Evolutionary conservation across 257 asterid genomes (phyloP), one percentile per base, ranked within the genome.

Genomic region (Craterostigma plantagineum): DNA sequence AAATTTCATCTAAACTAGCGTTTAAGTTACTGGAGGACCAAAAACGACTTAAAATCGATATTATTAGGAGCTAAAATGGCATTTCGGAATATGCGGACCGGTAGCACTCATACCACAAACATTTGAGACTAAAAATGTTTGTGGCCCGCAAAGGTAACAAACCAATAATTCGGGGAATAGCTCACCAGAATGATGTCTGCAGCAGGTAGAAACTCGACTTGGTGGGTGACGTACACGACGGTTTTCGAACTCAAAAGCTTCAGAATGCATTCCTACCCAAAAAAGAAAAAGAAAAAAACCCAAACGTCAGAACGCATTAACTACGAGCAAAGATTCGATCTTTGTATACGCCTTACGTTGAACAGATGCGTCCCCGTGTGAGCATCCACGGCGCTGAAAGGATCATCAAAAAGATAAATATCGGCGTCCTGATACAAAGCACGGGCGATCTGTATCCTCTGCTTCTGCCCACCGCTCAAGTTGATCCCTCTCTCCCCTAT

Each of bases 341-440:
- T 16, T 12, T 13, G 16, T 14, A n/a, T n/a, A n/a, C n/a, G 18
- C n/a, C 64, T 75, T 64, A 86, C 96, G 40, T 72, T 75, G 63
- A 86, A 81, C 53, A 86, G 69, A 69, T 79, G 91, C 44, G 64
- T 63, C 60, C 95, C 91, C 2, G 93, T 86, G 59, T 86, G 93
- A 42, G 93, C 95, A 81, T 81, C 95, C 17, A 86, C 93, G 42
- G 90, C 93, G 62, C 95, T 86, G 39, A 81, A 86, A 4, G 95
- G 97, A 63, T 81, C 97, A 54, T 86, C 97, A 45, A 81, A 79
- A 40, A 81, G 55, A 57, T 78, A 86, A 35, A 86, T 67, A 37
- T 78, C 85, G 4, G 85, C 92, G 54, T 86, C 85, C 53, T 86
- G 92, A 54, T 73, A 81, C 8, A 76, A 55, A 16, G 95, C 93